These are phyloP conservation scores for Trichoderma sp. DNA, from an alignment of 2,329 filamentous ascomycete species.

Conservation along the genomic window DNA sequence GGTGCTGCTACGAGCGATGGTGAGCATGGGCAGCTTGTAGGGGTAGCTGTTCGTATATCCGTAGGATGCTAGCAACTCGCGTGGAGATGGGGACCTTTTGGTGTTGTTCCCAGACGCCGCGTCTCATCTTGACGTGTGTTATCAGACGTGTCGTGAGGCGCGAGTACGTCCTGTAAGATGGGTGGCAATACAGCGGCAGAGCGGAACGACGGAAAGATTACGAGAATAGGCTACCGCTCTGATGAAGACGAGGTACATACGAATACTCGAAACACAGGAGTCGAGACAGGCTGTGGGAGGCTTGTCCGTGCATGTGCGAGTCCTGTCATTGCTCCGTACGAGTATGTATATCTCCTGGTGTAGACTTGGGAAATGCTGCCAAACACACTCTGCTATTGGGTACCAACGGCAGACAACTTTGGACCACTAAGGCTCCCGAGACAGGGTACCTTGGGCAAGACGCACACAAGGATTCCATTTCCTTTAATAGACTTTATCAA, in stretches of 20 bases:
- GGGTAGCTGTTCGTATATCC: neutral
- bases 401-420: slow-evolving; percentile 8
- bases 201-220: neutral
- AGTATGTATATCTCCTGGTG: too few species aligned
- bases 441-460: neutral
- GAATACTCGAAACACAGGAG: neutral
- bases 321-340: neutral
- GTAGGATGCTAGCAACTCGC: neutral
- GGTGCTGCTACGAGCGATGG: neutral
- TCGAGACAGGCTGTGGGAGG: neutral
- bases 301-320: neutral
- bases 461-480: neutral
- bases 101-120: neutral
- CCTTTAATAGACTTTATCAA: neutral
- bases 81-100: neutral
- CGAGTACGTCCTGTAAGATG: neutral
- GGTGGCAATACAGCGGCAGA: neutral
- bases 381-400: slow-evolving; percentile 8
- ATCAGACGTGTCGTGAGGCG: neutral
- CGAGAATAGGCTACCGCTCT: neutral
- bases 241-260: neutral
- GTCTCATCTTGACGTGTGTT: neutral
- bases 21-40: neutral
- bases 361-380: neutral
- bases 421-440: neutral